Conservation (phyloP, 208 protist species). For the Crithidia expoeki region DNA sequence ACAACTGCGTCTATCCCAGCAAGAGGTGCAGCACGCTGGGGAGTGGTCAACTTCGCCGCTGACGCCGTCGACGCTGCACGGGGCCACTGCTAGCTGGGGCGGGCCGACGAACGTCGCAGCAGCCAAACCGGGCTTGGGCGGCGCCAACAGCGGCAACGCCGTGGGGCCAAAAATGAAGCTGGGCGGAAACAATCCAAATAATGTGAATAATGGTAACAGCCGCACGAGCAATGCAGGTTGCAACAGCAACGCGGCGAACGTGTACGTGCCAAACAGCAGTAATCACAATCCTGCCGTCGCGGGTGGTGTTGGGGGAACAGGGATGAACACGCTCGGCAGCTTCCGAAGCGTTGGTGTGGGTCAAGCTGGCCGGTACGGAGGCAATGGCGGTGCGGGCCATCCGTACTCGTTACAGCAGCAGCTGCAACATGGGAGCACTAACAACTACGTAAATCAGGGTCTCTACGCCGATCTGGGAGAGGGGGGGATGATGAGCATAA, state of each 20-base stretch:
- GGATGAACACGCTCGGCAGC: conserved; percentile 13
- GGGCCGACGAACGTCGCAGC: not conserved
- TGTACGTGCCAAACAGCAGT: not conserved
- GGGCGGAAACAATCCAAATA: not conserved
- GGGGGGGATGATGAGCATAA: conserved; percentile 3
- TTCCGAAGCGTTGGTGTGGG: not conserved
- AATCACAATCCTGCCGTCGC: conserved; percentile 7
- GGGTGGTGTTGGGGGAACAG: not conserved
- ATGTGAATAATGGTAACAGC: too few species aligned
- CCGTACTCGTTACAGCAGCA: conserved; percentile 10
- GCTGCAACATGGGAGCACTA: conserved; percentile 13
- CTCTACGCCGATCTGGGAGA: not conserved
- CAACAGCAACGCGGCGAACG: not conserved
- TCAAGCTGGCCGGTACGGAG: conserved; percentile 4
- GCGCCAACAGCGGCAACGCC: conserved; percentile 1
- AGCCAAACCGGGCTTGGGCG: not conserved
- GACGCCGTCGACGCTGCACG: conserved; percentile 1
- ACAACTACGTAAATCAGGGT: conserved; percentile 2
- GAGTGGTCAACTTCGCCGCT: conserved; percentile 12
- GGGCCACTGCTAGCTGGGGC: conserved; percentile 5
- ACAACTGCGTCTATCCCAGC: not conserved
- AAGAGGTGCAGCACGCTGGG: not conserved
- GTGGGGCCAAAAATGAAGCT: not conserved
- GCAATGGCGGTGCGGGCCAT: not conserved
- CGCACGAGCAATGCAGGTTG: conserved; percentile 19